Percentiles rank a stretch among this genome's conserved stretches.
Evolutionary conservation across 2,329 filamentous ascomycete species (phyloP).

Genomic region (Alternaria sp.): DNA sequence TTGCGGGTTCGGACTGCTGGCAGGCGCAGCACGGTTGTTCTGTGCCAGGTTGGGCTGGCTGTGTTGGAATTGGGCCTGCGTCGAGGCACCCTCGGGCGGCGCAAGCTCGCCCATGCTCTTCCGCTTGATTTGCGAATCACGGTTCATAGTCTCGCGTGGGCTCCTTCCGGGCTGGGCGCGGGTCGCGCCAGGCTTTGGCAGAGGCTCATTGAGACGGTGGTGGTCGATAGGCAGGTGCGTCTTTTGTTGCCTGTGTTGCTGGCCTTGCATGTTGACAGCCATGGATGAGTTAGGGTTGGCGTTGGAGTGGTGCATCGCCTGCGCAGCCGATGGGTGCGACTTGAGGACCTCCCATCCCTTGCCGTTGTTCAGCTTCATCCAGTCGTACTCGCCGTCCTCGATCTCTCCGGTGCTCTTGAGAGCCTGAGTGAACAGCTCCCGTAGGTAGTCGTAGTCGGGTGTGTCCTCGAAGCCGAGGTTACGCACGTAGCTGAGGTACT

Average conservation of each 20-base stretch:
- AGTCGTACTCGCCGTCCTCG: conserved; percentile 98
- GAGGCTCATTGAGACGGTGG: conserved; percentile 55
- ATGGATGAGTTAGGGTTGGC: conserved; percentile 80
- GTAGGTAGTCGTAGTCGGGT: conserved; percentile 96
- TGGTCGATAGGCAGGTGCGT: conserved; percentile 53
- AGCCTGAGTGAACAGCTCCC: conserved; percentile 94
- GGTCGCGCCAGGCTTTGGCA: conserved; percentile 67
- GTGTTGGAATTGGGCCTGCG: conserved; percentile 95
- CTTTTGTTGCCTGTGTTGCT: conserved; percentile 67
- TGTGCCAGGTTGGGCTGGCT: conserved; percentile 83
- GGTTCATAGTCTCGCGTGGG: conserved; percentile 40
- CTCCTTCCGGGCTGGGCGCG: conserved; percentile 55
- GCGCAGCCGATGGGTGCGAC: conserved; percentile 71
- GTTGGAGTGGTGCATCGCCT: conserved; percentile 77
- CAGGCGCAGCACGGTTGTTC: conserved; percentile 65
- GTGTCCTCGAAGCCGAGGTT: conserved; percentile 99
- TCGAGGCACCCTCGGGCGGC: conserved; percentile 82
- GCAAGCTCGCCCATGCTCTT: conserved; percentile 78
- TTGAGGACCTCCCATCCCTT: conserved; percentile 90
- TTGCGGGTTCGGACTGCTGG: conserved; percentile 53
- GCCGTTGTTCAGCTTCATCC: conserved; percentile 96
- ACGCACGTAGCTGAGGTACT: conserved; percentile 95
- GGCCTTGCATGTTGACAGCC: conserved; percentile 79
- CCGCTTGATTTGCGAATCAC: conserved; percentile 60
- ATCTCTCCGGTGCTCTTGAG: conserved; percentile 93